These are phyloP conservation scores for Sarocladium strictum DNA, from an alignment of 2,329 filamentous ascomycete genomes.

Conservation along the genomic window DNA sequence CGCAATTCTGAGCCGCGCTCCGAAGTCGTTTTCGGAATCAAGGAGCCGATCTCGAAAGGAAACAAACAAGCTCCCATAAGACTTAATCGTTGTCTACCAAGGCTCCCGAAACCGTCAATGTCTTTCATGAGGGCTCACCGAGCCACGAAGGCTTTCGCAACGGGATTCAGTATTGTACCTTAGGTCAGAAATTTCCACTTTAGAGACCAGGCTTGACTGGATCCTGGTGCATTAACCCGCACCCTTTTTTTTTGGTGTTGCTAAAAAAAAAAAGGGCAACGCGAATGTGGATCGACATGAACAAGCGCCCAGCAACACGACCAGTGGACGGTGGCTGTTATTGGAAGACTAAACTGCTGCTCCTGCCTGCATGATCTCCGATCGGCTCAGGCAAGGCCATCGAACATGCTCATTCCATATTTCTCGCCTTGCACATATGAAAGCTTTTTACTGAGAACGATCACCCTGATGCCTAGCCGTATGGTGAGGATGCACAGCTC, in stretches of 20 bases:
- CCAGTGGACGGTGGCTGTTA: not conserved
- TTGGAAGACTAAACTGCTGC: not conserved
- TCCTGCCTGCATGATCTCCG: not conserved
- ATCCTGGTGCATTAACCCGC: not conserved
- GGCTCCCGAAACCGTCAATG: not conserved
- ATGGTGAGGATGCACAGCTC: no score
- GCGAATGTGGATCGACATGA: not conserved
- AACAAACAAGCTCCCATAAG: not conserved
- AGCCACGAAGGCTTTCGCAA: not conserved
- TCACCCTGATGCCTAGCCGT: no score
- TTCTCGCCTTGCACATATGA: no score
- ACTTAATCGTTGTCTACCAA: not conserved
- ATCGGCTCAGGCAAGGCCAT: not conserved
- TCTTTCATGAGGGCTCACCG: not conserved
- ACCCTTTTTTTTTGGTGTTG: not conserved
- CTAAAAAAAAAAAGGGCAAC: not conserved
- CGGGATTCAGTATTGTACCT: no score
- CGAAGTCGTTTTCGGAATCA: slow-evolving; percentile 1
- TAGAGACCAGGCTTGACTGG: not conserved
- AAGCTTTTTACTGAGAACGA: no score
- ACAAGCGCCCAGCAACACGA: not conserved
- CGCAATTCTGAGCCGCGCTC: not conserved
- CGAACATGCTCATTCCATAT: no score
- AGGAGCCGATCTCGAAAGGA: not conserved
- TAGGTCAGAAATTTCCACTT: not conserved